Conservation (phyloP, 2,329 filamentous ascomycete species). For the Epichloe scottii region DNA sequence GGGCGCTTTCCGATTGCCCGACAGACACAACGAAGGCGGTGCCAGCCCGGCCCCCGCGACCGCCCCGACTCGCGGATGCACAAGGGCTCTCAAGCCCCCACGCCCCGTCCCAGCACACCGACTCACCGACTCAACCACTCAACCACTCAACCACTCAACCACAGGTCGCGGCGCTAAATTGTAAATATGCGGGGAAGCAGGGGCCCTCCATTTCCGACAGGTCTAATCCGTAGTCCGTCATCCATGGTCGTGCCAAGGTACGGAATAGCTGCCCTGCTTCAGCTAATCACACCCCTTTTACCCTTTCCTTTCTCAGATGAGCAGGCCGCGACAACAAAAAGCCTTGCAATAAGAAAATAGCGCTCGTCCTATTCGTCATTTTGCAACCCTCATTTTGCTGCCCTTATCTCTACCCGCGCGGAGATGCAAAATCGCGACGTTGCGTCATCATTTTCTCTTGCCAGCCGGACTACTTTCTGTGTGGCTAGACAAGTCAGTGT, state of each 20-base stretch:
- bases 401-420: neutral
- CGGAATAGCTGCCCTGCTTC: neutral
- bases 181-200: constrained; percentile 4
- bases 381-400: neutral
- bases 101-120: too few species aligned
- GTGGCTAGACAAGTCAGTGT: too few species aligned
- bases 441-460: neutral
- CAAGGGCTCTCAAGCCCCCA: too few species aligned
- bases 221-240: neutral
- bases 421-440: neutral
- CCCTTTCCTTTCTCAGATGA: neutral
- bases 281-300: neutral
- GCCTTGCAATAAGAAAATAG: neutral
- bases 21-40: too few species aligned
- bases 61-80: too few species aligned
- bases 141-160: neutral
- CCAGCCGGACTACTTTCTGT: neutral
- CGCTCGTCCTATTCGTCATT: neutral
- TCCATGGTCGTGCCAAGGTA: neutral
- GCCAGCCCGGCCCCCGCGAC: too few species aligned
- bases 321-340: neutral
- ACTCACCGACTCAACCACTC: neutral
- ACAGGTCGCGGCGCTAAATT: neutral
- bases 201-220: neutral
- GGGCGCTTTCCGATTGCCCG: too few species aligned